Conservation (phyloP, 371 early-diverging fungal genomes). For the Entomophthora muscae region DNA sequence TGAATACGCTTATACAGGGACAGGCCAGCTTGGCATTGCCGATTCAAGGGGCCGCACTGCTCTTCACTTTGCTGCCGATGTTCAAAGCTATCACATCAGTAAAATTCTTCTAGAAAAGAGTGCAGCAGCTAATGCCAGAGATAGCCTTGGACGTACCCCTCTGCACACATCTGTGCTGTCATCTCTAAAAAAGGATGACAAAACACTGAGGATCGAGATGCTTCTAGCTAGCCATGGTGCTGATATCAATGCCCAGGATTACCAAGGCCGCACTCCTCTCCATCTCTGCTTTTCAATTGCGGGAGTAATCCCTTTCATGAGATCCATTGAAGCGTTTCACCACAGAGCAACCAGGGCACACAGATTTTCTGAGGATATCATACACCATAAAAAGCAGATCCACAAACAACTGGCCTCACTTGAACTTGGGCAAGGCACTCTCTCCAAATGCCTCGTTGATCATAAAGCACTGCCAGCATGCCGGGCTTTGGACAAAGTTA, state of each 20-base stretch:
- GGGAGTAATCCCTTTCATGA: conserved; percentile 23
- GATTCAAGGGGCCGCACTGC: conserved; percentile 15
- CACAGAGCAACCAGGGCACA: too few relatives aligned
- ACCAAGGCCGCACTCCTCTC: conserved; percentile 31
- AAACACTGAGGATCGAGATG: conserved; percentile 28
- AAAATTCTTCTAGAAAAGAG: conserved; percentile 20
- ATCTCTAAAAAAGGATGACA: conserved; percentile 27
- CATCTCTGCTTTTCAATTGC: conserved; percentile 26
- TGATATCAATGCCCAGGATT: conserved; percentile 21
- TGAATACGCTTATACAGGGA: conserved; percentile 11
- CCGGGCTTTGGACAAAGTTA: neutral
- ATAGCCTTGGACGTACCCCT: conserved; percentile 20
- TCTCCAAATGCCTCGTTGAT: conserved; percentile 6
- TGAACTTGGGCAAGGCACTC: neutral
- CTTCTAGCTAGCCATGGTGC: conserved; percentile 24
- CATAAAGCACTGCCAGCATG: neutral
- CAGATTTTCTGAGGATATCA: too few relatives aligned
- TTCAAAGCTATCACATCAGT: conserved; percentile 20
- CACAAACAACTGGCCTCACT: conserved; percentile 2
- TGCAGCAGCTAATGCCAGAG: conserved; percentile 15
- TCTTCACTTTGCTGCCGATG: conserved; percentile 24
- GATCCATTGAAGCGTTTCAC: conserved; percentile 12
- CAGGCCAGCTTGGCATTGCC: conserved; percentile 11
- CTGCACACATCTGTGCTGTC: conserved; percentile 30
- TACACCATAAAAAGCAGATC: too few relatives aligned